phyloP scores from a whole-genome alignment of 768 basidiomycete species.

The Chalciporus piperatus region DNA sequence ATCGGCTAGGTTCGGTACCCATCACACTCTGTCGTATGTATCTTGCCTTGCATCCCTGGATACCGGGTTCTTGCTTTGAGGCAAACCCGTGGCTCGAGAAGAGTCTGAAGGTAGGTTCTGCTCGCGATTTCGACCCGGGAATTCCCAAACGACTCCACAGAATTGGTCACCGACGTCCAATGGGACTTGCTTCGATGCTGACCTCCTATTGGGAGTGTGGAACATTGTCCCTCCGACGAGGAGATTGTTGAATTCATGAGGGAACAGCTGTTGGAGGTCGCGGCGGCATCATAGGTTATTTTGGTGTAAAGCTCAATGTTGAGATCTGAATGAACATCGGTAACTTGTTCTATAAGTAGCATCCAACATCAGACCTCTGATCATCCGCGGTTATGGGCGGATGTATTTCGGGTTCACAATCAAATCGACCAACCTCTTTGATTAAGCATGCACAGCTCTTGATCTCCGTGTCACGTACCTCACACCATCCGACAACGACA shows the following conservation, averaged over 20 bases:
- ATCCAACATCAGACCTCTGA: no score
- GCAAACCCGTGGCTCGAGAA: neutral
- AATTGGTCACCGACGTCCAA: slow-evolving; percentile 14
- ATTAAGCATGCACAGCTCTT: neutral
- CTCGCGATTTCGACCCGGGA: slow-evolving; percentile 13
- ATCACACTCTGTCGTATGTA: slow-evolving; percentile 4
- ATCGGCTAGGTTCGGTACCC: slow-evolving; percentile 14
- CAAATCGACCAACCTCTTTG: neutral
- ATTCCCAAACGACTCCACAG: slow-evolving; percentile 13
- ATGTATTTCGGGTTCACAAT: neutral
- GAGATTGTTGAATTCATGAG: slow-evolving; percentile 27
- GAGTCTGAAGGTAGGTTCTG: slow-evolving; percentile 6
- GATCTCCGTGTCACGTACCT: neutral
- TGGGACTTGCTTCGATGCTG: slow-evolving; percentile 26
- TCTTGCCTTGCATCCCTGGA: neutral
- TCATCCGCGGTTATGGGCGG: neutral
- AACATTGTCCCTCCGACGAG: slow-evolving; percentile 28
- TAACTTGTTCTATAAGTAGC: no score
- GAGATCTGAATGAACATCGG: neutral
- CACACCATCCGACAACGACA: neutral
- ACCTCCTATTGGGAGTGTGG: slow-evolving; percentile 23
- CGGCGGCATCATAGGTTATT: neutral
- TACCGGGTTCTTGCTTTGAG: neutral
- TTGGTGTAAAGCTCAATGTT: neutral
- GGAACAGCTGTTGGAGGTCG: slow-evolving; percentile 10